phyloP scores from a whole-genome alignment of 2,329 filamentous ascomycete genomes.

The Trichoderma asperellum region DNA sequence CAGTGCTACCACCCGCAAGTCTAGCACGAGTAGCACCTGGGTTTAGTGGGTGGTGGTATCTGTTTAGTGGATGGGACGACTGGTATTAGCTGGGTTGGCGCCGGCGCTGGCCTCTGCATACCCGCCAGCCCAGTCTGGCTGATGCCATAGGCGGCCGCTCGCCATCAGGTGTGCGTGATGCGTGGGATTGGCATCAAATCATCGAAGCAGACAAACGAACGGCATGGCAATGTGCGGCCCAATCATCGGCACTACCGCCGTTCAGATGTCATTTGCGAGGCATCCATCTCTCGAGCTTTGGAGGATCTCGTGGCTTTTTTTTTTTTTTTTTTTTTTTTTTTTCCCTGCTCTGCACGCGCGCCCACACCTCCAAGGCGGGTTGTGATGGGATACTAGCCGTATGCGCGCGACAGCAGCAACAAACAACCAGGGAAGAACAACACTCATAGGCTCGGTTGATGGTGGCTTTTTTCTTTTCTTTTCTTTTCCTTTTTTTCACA shows the following conservation, averaged over 20 bases:
- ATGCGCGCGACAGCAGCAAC: constrained; percentile 16
- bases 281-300: constrained; percentile 23
- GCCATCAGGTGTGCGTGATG: neutral
- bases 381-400: constrained; percentile 3
- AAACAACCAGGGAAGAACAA: neutral
- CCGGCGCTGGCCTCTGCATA: constrained; percentile 13
- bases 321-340: neutral
- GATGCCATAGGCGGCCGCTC: constrained; percentile 24
- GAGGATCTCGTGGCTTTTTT: neutral
- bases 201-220: constrained; percentile 8
- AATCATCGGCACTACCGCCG: constrained; percentile 12
- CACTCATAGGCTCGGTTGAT: constrained; percentile 13
- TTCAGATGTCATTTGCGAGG: constrained; percentile 22
- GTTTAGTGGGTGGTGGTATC: constrained; percentile 1
- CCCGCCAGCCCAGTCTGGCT: neutral
- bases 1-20: neutral
- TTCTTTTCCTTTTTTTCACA: neutral
- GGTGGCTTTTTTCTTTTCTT: constrained; percentile 3
- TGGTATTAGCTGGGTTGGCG: constrained; percentile 16
- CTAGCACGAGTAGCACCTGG: constrained; percentile 6
- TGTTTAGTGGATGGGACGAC: constrained; percentile 17
- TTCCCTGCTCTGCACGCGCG: neutral
- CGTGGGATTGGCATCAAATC: constrained; percentile 8
- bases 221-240: constrained; percentile 9
- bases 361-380: neutral